A percentile compares a stretch with the other conserved stretches of the same genome.
These are phyloP conservation scores for Penstemon barbatus DNA, from an alignment of 257 asterid species.

Conservation along the genomic window DNA sequence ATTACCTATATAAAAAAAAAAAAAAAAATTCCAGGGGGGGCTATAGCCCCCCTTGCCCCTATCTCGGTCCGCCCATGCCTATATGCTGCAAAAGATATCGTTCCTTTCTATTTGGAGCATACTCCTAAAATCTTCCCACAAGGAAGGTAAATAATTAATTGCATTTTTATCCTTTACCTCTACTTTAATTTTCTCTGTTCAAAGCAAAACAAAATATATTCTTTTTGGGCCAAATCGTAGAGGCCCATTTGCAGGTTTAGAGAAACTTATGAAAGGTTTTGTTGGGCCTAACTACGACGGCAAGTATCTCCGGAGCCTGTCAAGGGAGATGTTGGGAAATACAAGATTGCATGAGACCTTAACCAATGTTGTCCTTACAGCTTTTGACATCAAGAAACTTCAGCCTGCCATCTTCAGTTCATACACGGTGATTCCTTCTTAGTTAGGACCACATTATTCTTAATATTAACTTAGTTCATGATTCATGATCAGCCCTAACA, in stretches of 20 bases:
- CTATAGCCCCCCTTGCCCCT: too few species aligned
- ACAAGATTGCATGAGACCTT: conserved; percentile 44
- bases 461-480: neutral
- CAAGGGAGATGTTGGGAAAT: conserved; percentile 28
- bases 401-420: conserved; percentile 50
- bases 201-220: neutral
- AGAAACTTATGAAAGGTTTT: conserved; percentile 33
- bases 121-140: conserved; percentile 54
- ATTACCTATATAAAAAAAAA: too few species aligned
- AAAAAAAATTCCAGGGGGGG: too few species aligned
- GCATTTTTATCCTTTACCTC: neutral
- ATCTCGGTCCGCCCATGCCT: too few species aligned
- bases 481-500: too few species aligned
- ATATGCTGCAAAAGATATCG: conserved; percentile 54
- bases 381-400: conserved; percentile 53
- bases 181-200: neutral
- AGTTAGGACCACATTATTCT: neutral
- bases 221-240: conserved; percentile 19
- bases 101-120: conserved; percentile 46
- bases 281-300: conserved; percentile 49
- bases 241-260: conserved; percentile 33
- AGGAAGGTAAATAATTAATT: conserved; percentile 16
- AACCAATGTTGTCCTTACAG: conserved; percentile 48
- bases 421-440: conserved; percentile 33
- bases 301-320: conserved; percentile 35